Base-by-base conservation (phyloP, 768 basidiomycete genomes). In the Xerocomellus amylosporus region DNA sequence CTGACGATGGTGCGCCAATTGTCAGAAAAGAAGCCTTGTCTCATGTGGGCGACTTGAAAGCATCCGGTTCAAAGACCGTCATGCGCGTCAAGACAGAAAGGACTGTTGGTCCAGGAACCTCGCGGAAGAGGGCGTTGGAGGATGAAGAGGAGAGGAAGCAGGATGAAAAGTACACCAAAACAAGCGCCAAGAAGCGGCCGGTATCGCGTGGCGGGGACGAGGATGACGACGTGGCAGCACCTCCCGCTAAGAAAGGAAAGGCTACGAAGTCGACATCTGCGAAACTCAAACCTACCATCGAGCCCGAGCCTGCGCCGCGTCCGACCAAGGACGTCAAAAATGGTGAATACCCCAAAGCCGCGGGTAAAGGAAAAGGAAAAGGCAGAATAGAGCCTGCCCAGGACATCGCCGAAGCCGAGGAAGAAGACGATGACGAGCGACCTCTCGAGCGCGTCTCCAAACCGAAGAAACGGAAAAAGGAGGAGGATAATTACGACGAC, bases 401-500 rank as follows among this genome's bases (percentile, higher is more conserved):
- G 22, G 26, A 10, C 19, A 14, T 51, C 6, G 30, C 10, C 17
- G 38, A 53, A 34, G n/a, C 30, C 2, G 39, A 12, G 19, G 42
- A 59, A 40, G 46, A 30, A 2, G 54, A 38, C 4, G 46, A 30
- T 3, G 22, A 36, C 19, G 40, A 49, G n/a, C 54, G 12, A 39
- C 55, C 28, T 31, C 44, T 34, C 1, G 43, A 49, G 22, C 34
- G 31, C 24, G 14, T 40, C 13, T 28, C 55, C 8, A 65, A 60
- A 47, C 36, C 31, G 5, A 51, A 55, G 40, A 69, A 66, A 39
- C 55, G 62, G 49, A 56, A 58, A 61, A 55, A 61, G 22, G 56
- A 58, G n/a, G 55, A 58, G 9, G 68, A 59, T 14, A 51, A 58
- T 4, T 50, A 64, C 14, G 55, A 68, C 15, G 57, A 70, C 14